These are phyloP conservation scores for Papiliotrema fonsecae DNA, from an alignment of 1,284 basidiomycete genomes.

Conservation along the genomic window DNA sequence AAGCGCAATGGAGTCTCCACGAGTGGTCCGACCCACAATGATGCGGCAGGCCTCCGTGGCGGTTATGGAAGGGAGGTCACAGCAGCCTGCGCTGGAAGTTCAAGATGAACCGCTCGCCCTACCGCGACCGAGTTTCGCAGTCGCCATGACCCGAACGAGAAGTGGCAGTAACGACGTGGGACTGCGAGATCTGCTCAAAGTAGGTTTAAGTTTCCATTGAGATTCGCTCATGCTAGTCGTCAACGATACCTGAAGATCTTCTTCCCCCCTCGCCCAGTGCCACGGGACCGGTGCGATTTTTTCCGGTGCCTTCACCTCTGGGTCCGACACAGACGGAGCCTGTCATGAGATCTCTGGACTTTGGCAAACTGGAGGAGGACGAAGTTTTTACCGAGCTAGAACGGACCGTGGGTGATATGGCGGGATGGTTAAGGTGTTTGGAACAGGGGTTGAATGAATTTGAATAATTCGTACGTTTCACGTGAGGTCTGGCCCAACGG, in stretches of 20 bases:
- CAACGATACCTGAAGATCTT: slow-evolving; percentile 54
- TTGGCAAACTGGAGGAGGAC: slow-evolving; percentile 59
- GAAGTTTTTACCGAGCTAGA: slow-evolving; percentile 68
- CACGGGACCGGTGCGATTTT: slow-evolving; percentile 31
- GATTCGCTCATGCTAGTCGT: slow-evolving; percentile 10
- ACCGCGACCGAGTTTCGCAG: slow-evolving; percentile 14
- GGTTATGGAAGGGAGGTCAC: slow-evolving; percentile 44
- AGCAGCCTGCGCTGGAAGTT: slow-evolving; percentile 26
- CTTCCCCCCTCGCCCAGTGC: slow-evolving; percentile 71
- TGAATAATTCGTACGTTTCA: background rate
- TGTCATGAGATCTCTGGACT: slow-evolving; percentile 61
- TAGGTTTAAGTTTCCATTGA: slow-evolving; percentile 10
- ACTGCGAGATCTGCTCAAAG: slow-evolving; percentile 43
- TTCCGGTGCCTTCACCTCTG: slow-evolving; percentile 52
- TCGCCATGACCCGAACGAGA: slow-evolving; percentile 36
- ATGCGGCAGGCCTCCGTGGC: slow-evolving; percentile 46
- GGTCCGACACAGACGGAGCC: slow-evolving; percentile 33
- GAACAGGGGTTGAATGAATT: slow-evolving; percentile 65
- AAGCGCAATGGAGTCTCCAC: slow-evolving; percentile 17
- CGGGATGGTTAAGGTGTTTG: slow-evolving; percentile 72
- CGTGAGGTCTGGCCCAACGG: background rate
- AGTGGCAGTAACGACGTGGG: slow-evolving; percentile 29
- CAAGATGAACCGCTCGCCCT: slow-evolving; percentile 19
- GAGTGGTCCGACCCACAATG: slow-evolving; percentile 29
- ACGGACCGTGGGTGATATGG: slow-evolving; percentile 70